Conservation (phyloP, 148 eudicot species). For the Rhododendron henanense region DNA sequence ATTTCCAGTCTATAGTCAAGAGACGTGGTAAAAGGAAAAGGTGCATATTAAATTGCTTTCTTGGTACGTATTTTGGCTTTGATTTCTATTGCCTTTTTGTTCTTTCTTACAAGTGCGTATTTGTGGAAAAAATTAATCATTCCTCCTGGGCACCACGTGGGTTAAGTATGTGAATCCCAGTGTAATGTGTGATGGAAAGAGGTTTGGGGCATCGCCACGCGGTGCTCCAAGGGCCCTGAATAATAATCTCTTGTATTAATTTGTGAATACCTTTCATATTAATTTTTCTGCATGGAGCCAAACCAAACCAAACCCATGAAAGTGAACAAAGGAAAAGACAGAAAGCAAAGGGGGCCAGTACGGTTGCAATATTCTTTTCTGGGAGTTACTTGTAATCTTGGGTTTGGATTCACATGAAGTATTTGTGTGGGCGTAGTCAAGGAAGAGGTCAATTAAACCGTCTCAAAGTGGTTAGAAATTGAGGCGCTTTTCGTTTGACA, state of each 20-base stretch:
- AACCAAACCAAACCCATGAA: background rate
- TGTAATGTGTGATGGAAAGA: no score
- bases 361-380: conserved; percentile 12
- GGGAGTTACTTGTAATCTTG: conserved; percentile 8
- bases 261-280: background rate
- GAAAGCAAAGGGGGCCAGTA: background rate
- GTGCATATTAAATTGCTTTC: background rate
- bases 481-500: conserved; percentile 7
- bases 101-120: background rate
- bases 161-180: no score
- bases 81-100: background rate
- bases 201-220: no score
- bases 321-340: background rate
- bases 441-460: conserved; percentile 18
- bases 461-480: conserved; percentile 11
- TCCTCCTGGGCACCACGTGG: no score
- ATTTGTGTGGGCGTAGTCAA: background rate
- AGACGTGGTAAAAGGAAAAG: background rate
- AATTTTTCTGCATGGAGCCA: conserved; percentile 9
- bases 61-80: background rate
- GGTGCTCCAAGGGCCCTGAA: no score
- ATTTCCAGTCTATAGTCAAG: background rate
- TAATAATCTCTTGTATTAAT: no score
- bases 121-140: no score
- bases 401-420: background rate